Evolutionary conservation across 371 early-diverging fungal species (phyloP), one percentile per base, ranked within the genome.

Genomic region (Mortierella sp.): DNA sequence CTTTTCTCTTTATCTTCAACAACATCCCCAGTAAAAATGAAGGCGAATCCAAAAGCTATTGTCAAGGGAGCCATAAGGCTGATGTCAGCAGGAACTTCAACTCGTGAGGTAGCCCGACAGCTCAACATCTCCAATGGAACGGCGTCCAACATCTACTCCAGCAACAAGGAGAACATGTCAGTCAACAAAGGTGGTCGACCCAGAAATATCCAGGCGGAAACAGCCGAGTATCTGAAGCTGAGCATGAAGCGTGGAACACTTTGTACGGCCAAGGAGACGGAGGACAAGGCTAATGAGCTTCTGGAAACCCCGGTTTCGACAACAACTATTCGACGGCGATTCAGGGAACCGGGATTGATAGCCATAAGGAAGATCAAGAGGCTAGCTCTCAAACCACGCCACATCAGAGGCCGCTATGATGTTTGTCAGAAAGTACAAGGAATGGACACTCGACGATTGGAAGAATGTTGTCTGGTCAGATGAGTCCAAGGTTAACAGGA

Each of bases 401-500:
- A 86, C 50, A 55, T 45, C 2, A 50, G 75, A 26, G 50, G 19
- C 1, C 74, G 79, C 6, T n/a, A 45, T 80, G 11, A 53, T 67
- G 24, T 79, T 79, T 44, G 77, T 78, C 24, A 81, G n/a, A n/a
- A n/a, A n/a, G n/a, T n/a, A n/a, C n/a, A n/a, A n/a, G n/a, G n/a
- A n/a, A 29, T 85, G 84, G 79, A 85, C 79, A 0, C 53, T 68
- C 26, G 80, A 79, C 0, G 77, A 79, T 39, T 84, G 84, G 85
- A 52, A 31, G 66, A 65, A 40, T 2, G 73, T 85, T 4, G 70
- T 85, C 0, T 87, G 77, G 70, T 77, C 81, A 0, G 81, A 85
- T 40, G 87, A 85, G 68, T 75, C 70, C 37, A 86, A 80, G n/a
- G 68, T 84, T 44, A 77, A 84, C 63, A n/a, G 69, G 31, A 69